A percentile compares a stretch with the other conserved stretches of the same genome.
Evolutionary conservation across 208 protist species (phyloP).

Genomic region (Entamoeba moshkovskii): DNA sequence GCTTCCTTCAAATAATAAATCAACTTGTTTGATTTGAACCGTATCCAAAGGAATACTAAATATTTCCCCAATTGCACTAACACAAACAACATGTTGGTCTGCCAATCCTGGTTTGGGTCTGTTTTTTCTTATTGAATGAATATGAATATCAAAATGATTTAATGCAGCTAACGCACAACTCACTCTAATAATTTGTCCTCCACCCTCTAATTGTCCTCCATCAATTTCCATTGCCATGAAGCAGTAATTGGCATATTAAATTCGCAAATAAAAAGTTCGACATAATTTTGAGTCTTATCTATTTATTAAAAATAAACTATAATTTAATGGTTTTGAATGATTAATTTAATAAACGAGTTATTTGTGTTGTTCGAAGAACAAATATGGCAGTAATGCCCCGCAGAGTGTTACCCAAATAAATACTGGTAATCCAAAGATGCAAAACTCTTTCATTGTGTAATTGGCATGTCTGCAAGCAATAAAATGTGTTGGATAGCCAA

Average conservation of each 20-base stretch:
- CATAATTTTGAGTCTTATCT: no score
- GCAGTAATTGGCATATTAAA: no score
- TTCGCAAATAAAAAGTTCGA: no score
- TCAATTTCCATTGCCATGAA: slow-evolving; percentile 3
- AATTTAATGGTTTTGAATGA: no score
- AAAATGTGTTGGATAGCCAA: neutral
- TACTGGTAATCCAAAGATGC: neutral
- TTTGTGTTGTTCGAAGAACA: neutral
- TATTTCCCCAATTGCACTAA: neutral
- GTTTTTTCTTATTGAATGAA: neutral
- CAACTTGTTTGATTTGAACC: neutral
- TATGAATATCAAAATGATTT: neutral
- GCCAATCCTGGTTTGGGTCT: neutral
- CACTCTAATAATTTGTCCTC: neutral
- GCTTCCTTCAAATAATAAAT: neutral
- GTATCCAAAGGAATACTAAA: neutral
- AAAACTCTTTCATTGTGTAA: neutral
- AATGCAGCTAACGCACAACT: neutral
- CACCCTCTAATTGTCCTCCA: neutral
- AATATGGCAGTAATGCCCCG: neutral
- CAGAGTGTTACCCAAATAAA: neutral
- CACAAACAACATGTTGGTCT: neutral
- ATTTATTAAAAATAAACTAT: no score
- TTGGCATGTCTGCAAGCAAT: neutral
- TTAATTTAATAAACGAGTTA: no score